Percentiles rank a stretch among this genome's conserved stretches.
Conservation (phyloP, 768 basidiomycete species). For the Botryobasidium botryosum region DNA sequence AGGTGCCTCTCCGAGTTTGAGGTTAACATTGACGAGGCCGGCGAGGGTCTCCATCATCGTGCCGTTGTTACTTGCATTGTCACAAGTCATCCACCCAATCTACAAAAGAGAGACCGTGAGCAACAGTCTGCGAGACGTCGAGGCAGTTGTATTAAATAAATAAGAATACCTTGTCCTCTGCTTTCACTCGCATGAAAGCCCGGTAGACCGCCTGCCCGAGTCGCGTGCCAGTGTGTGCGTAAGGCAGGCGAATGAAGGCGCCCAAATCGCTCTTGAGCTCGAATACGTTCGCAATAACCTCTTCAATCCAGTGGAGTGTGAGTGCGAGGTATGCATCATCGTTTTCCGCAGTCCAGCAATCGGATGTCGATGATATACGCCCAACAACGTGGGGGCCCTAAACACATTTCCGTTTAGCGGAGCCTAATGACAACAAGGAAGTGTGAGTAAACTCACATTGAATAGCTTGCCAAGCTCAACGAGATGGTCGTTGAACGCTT, state of each 20-base stretch:
- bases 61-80: slow-evolving; percentile 25
- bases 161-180: slow-evolving; percentile 19
- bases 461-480: too few species aligned
- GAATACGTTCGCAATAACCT: slow-evolving; percentile 18
- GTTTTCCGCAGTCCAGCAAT: slow-evolving; percentile 27
- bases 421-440: too few species aligned
- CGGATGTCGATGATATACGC: slow-evolving; percentile 22
- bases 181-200: slow-evolving; percentile 17
- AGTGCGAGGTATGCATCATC: slow-evolving; percentile 26
- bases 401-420: too few species aligned
- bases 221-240: slow-evolving; percentile 21
- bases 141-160: neutral
- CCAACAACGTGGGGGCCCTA: slow-evolving; percentile 15
- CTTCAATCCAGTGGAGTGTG: slow-evolving; percentile 27
- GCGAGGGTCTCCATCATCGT: slow-evolving; percentile 22
- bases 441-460: too few species aligned
- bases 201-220: slow-evolving; percentile 26
- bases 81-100: slow-evolving; percentile 24
- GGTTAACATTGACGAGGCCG: too few species aligned
- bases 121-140: neutral
- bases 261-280: slow-evolving; percentile 18
- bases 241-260: slow-evolving; percentile 23
- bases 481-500: too few species aligned
- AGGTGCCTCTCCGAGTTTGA: too few species aligned
- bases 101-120: too few species aligned